A percentile compares a stretch with the other conserved stretches of the same genome.
These are phyloP conservation scores for sunflower (Helianthus annuus) DNA, from an alignment of 129 eudicot species.

Conservation along the genomic window DNA sequence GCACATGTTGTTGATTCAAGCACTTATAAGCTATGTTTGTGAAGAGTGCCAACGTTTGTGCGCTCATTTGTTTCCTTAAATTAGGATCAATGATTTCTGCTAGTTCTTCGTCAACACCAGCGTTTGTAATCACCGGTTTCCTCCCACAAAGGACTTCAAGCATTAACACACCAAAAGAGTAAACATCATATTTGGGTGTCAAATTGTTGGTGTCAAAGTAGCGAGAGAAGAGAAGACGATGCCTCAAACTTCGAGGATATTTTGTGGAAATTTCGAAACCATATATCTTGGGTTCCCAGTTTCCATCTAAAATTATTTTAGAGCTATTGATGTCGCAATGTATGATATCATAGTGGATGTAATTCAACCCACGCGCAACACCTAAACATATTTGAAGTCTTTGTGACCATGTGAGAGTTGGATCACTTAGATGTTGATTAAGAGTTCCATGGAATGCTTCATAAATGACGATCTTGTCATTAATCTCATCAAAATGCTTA, in stretches of 20 bases:
- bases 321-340: neutral
- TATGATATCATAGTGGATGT: neutral
- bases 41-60: neutral
- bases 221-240: constrained; percentile 16
- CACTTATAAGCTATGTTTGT: constrained; percentile 6
- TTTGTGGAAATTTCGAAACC: constrained; percentile 21
- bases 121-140: neutral
- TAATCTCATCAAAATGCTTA: neutral
- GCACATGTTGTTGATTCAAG: neutral
- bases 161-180: constrained; percentile 16
- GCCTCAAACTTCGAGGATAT: constrained; percentile 17
- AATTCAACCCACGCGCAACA: neutral
- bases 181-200: constrained; percentile 34
- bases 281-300: constrained; percentile 16
- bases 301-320: constrained; percentile 1
- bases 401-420: constrained; percentile 6
- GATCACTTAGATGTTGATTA: neutral
- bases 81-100: constrained; percentile 1
- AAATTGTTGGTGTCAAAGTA: neutral
- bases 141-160: constrained; percentile 19
- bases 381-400: constrained; percentile 9
- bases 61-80: constrained; percentile 2
- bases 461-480: neutral
- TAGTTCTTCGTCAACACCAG: neutral
- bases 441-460: neutral